Conservation (phyloP, 2,329 filamentous ascomycete genomes). For the Onygenales sp. region DNA sequence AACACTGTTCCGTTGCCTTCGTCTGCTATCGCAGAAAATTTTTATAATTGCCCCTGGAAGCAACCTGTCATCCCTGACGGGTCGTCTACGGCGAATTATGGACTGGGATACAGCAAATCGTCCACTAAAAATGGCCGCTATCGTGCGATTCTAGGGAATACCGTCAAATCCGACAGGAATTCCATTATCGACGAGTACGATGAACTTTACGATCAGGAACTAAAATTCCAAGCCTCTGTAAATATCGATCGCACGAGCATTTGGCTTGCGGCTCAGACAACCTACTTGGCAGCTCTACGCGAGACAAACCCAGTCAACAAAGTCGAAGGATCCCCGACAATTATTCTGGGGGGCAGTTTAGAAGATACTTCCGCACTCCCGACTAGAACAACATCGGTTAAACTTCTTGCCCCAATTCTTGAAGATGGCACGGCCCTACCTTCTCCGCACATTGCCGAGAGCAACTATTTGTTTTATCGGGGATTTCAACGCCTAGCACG, state of each 20-base stretch:
- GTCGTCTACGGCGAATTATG: background rate
- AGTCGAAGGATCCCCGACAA: conserved; percentile 20
- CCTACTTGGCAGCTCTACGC: conserved; percentile 60
- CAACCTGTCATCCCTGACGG: conserved; percentile 19
- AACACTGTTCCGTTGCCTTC: conserved; percentile 55
- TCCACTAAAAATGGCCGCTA: background rate
- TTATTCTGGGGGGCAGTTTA: conserved; percentile 12
- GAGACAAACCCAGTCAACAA: conserved; percentile 46
- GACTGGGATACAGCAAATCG: background rate
- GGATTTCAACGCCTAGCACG: conserved; percentile 58
- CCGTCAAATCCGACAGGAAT: conserved; percentile 29
- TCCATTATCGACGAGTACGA: conserved; percentile 62
- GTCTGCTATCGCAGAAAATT: conserved; percentile 83
- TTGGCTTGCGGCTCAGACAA: conserved; percentile 76
- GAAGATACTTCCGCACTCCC: conserved; percentile 11
- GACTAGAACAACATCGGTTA: conserved; percentile 20
- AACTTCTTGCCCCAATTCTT: conserved; percentile 23
- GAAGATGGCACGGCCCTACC: conserved; percentile 32
- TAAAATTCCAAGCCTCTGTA: conserved; percentile 59
- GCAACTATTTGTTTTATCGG: conserved; percentile 76
- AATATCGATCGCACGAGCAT: conserved; percentile 76
- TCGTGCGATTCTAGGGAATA: background rate
- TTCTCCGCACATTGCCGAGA: conserved; percentile 37
- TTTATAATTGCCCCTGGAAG: conserved; percentile 78
- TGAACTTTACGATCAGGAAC: conserved; percentile 62